phyloP scores from a whole-genome alignment of 2,329 filamentous ascomycete genomes.

The Fusarium marasasianum region DNA sequence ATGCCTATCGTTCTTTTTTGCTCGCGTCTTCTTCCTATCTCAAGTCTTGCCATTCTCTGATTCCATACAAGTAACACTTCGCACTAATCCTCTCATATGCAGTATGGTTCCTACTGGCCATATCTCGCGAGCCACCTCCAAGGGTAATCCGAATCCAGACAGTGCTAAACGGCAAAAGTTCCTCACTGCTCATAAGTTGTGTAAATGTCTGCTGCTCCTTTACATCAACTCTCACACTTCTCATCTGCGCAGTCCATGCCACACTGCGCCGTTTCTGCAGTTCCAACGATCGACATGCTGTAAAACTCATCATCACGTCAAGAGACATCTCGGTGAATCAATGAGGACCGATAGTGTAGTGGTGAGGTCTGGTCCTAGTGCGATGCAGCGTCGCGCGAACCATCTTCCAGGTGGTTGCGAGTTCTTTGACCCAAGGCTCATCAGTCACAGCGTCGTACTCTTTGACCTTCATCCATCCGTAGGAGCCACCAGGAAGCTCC shows the following conservation, averaged over 20 bases:
- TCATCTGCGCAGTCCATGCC: not conserved
- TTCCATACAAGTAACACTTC: not conserved
- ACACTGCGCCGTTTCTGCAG: too few relatives aligned
- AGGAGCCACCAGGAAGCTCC: not conserved
- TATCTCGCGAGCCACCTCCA: not conserved
- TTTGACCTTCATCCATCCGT: not conserved
- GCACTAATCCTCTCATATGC: not conserved
- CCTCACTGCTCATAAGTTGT: not conserved
- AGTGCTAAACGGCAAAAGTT: not conserved
- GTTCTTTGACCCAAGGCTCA: not conserved
- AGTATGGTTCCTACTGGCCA: not conserved
- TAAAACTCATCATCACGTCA: too few relatives aligned
- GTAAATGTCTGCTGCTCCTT: accelerated
- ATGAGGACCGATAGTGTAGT: not conserved
- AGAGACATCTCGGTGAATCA: not conserved
- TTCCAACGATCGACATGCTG: accelerated
- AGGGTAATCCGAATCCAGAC: accelerated
- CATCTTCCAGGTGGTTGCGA: not conserved
- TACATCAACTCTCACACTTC: not conserved
- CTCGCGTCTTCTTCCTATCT: not conserved
- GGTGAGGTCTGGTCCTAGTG: accelerated
- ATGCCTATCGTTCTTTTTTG: not conserved
- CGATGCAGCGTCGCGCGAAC: not conserved
- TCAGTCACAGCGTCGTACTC: not conserved
- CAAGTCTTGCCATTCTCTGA: too few relatives aligned